Evolutionary conservation across 129 eudicot species (phyloP).

Genomic region (Flaveria robusta): DNA sequence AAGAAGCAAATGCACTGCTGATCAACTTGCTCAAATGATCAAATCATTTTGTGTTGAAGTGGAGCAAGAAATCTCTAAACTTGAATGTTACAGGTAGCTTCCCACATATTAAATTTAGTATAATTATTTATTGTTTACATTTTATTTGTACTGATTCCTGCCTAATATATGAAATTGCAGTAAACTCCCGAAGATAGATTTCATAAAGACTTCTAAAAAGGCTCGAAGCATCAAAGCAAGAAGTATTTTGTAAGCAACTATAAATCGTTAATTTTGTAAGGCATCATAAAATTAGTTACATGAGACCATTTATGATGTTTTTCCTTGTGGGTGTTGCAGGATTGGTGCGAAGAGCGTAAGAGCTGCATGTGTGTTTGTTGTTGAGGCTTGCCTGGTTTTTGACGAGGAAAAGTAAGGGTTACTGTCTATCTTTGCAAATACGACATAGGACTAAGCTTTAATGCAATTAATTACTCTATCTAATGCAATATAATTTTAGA

Average conservation of each 20-base stretch:
- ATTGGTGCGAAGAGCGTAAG: conserved; percentile 22
- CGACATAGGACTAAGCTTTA: neutral
- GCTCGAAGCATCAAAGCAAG: conserved; percentile 34
- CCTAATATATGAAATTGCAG: conserved; percentile 24
- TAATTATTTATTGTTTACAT: neutral
- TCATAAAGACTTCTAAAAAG: conserved; percentile 9
- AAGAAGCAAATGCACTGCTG: neutral
- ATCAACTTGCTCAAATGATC: conserved; percentile 18
- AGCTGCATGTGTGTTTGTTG: neutral
- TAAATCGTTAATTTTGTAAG: neutral
- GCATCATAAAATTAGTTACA: neutral
- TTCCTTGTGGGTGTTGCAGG: conserved; percentile 26
- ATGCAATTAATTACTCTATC: neutral
- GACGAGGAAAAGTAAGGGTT: conserved; percentile 27
- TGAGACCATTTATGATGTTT: neutral
- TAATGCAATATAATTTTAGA: neutral
- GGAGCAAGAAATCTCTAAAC: conserved; percentile 29
- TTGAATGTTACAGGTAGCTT: conserved; percentile 20
- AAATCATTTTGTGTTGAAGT: conserved; percentile 24
- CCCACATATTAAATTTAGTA: neutral
- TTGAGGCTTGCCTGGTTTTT: conserved; percentile 30
- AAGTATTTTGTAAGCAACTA: conserved; percentile 27
- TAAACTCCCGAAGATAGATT: conserved; percentile 24
- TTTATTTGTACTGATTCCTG: neutral
- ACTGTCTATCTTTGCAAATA: neutral